Conservation (phyloP, 2,329 filamentous ascomycete genomes). For the Incumbomyces lentus region DNA sequence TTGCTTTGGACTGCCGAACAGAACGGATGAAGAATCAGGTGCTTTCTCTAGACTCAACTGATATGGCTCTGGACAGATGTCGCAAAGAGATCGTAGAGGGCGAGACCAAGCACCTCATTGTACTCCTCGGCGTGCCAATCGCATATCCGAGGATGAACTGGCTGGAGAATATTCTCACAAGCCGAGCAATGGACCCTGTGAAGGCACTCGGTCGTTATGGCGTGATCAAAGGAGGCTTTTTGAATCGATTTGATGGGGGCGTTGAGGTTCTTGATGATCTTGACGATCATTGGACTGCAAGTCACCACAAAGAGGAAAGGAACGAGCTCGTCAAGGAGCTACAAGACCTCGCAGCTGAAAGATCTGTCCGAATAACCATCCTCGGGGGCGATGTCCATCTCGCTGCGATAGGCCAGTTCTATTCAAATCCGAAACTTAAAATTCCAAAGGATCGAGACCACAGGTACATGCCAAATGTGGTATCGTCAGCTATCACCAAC, state of each 20-base stretch:
- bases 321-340: slow-evolving; percentile 79
- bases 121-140: slow-evolving; percentile 68
- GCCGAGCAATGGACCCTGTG: slow-evolving; percentile 72
- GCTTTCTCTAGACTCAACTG: slow-evolving; percentile 68
- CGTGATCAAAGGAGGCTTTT: slow-evolving; percentile 58
- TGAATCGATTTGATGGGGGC: slow-evolving; percentile 85
- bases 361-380: slow-evolving; percentile 83
- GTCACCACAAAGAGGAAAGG: slow-evolving; percentile 83
- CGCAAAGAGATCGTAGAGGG: slow-evolving; percentile 73
- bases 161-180: slow-evolving; percentile 63
- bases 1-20: slow-evolving; percentile 84
- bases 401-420: slow-evolving; percentile 87
- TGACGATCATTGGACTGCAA: slow-evolving; percentile 96
- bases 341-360: slow-evolving; percentile 85
- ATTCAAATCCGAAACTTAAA: slow-evolving; percentile 74
- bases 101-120: slow-evolving; percentile 66
- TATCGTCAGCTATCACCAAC: slow-evolving; percentile 91
- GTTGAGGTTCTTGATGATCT: slow-evolving; percentile 86
- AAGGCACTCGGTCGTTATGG: slow-evolving; percentile 80
- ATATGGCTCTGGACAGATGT: slow-evolving; percentile 75
- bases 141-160: slow-evolving; percentile 67
- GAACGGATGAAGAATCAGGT: slow-evolving; percentile 79
- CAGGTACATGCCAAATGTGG: slow-evolving; percentile 91
- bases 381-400: slow-evolving; percentile 90
- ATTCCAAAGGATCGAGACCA: slow-evolving; percentile 84